Evolutionary conservation across 2,329 filamentous ascomycete species (phyloP).

Genomic region (Alternaria alternata): DNA sequence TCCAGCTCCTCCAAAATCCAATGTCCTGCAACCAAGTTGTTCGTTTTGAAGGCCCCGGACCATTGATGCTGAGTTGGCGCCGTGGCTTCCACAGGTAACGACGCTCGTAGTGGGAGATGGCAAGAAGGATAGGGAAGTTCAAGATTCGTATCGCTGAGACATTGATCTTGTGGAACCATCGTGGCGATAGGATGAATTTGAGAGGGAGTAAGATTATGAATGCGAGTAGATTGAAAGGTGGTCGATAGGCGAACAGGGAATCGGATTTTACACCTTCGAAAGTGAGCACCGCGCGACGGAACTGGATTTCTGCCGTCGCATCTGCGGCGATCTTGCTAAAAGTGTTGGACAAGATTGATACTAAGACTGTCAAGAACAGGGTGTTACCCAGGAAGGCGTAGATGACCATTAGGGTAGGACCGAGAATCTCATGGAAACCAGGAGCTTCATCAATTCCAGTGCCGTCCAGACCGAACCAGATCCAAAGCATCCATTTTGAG

Average conservation of each 20-base stretch:
- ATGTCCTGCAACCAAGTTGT: constrained; percentile 57
- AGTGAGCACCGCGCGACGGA: constrained; percentile 79
- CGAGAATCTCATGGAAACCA: constrained; percentile 81
- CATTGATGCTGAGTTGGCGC: constrained; percentile 34
- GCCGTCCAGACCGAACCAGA: constrained; percentile 87
- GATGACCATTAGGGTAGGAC: constrained; percentile 79
- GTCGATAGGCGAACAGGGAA: constrained; percentile 81
- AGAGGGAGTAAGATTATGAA: constrained; percentile 77
- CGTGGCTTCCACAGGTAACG: constrained; percentile 69
- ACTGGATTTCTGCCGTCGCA: constrained; percentile 83
- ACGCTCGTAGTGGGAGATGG: constrained; percentile 76
- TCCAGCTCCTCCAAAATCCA: constrained; percentile 65
- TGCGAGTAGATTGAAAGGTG: constrained; percentile 84
- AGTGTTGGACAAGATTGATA: constrained; percentile 86
- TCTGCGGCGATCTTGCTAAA: constrained; percentile 81
- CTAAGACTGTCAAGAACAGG: constrained; percentile 85
- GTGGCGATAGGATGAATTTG: constrained; percentile 77
- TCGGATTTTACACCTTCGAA: constrained; percentile 88
- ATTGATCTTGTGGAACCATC: constrained; percentile 92
- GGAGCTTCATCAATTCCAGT: constrained; percentile 65
- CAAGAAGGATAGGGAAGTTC: constrained; percentile 76
- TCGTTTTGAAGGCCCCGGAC: constrained; percentile 50
- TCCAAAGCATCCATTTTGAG: constrained; percentile 90
- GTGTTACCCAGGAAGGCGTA: constrained; percentile 90
- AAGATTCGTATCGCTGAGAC: constrained; percentile 76